phyloP scores from a whole-genome alignment of 208 protist species.

The Crithidia expoeki region DNA sequence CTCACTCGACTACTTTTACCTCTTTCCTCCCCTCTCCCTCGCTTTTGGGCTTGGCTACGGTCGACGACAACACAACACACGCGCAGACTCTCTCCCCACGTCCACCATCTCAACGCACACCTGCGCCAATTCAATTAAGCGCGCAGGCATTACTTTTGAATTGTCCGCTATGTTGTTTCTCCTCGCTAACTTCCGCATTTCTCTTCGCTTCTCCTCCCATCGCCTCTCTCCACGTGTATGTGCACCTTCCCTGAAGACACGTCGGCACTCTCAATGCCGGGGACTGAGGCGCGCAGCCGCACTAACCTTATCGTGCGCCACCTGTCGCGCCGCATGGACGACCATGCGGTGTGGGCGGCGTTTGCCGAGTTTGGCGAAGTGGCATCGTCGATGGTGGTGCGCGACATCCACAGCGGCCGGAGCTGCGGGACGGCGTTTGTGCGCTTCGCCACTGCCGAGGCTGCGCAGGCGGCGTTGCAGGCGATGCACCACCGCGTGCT shows the following conservation, averaged over 20 bases:
- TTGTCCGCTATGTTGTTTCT: no score
- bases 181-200: no score
- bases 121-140: no score
- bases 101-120: no score
- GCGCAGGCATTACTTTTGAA: no score
- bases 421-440: constrained; percentile 54
- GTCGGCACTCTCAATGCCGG: background rate
- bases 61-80: no score
- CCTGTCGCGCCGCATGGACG: constrained; percentile 39
- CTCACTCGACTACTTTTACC: no score
- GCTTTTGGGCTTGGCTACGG: no score
- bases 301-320: constrained; percentile 54
- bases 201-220: no score
- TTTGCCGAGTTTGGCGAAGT: constrained; percentile 43
- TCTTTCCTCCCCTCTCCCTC: no score
- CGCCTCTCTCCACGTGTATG: no score
- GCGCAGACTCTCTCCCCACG: no score
- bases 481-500: constrained; percentile 20
- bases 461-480: constrained; percentile 30
- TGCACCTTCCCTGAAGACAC: background rate
- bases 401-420: constrained; percentile 53
- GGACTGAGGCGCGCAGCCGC: background rate
- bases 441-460: constrained; percentile 30
- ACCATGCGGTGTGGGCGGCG: constrained; percentile 31
- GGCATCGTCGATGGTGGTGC: constrained; percentile 51